A percentile compares a stretch with the other conserved stretches of the same genome.
These are phyloP conservation scores for Ophiostoma pallidulum DNA, from an alignment of 2,329 filamentous ascomycete species.

Conservation along the genomic window DNA sequence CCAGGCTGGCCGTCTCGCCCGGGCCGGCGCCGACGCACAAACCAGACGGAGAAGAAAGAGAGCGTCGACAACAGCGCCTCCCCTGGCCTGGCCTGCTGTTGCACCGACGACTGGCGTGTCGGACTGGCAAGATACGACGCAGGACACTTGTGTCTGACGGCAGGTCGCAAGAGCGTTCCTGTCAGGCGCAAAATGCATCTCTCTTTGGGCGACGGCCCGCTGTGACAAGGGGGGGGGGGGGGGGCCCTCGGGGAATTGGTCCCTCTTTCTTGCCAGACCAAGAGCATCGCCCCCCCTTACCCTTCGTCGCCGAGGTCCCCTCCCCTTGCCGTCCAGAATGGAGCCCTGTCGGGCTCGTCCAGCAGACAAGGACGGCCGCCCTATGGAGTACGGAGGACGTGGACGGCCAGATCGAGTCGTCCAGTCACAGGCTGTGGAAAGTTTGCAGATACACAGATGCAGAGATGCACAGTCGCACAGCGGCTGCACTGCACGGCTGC, in stretches of 20 bases:
- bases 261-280: too few relatives aligned
- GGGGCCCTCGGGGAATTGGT: not conserved
- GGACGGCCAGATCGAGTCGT: too few relatives aligned
- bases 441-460: too few relatives aligned
- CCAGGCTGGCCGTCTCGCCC: too few relatives aligned
- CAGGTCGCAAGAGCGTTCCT: constrained; percentile 1
- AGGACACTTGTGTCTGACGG: not conserved
- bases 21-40: not conserved
- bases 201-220: constrained; percentile 9
- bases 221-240: constrained; percentile 2
- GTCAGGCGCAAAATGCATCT: constrained; percentile 10
- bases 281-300: too few relatives aligned
- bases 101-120: too few relatives aligned
- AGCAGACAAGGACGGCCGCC: not conserved
- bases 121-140: not conserved
- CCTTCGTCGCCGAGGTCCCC: not conserved
- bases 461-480: too few relatives aligned
- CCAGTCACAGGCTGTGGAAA: too few relatives aligned
- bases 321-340: constrained; percentile 1
- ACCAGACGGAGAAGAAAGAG: not conserved
- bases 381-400: too few relatives aligned
- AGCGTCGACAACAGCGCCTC: too few relatives aligned
- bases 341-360: not conserved
- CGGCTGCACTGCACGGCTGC: too few relatives aligned
- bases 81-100: not conserved